Percentiles rank a stretch among this genome's conserved stretches.
These are phyloP conservation scores for Termitomyces sp. DNA, from an alignment of 768 basidiomycete species.

Conservation along the genomic window DNA sequence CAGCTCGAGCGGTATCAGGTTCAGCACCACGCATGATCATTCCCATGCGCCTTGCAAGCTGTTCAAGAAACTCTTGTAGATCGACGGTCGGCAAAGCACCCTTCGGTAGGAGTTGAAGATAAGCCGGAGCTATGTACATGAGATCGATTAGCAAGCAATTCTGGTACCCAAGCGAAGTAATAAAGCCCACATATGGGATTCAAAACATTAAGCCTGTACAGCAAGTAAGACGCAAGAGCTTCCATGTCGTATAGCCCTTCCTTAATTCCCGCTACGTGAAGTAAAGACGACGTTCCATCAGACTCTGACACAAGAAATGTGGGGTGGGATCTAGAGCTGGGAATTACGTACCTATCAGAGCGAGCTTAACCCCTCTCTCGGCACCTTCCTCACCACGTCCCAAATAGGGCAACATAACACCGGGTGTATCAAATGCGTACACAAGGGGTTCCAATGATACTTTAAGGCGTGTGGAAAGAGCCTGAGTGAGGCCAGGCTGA, in stretches of 20 bases:
- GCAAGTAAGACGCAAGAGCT: constrained; percentile 76
- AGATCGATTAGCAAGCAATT: constrained; percentile 1
- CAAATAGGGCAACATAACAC: constrained; percentile 94
- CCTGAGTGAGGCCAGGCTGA: constrained; percentile 85
- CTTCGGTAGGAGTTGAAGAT: constrained; percentile 54
- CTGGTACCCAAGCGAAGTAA: constrained; percentile 9
- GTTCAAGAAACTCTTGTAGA: constrained; percentile 57
- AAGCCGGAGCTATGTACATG: constrained; percentile 52
- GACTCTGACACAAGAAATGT: constrained; percentile 13
- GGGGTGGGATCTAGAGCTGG: constrained; percentile 4
- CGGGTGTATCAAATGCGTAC: constrained; percentile 94
- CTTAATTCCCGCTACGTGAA: constrained; percentile 79
- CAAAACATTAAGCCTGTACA: constrained; percentile 78
- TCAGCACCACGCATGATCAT: constrained; percentile 77
- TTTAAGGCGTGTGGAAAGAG: constrained; percentile 84
- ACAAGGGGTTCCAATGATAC: constrained; percentile 74
- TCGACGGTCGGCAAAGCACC: constrained; percentile 53
- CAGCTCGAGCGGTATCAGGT: constrained; percentile 65
- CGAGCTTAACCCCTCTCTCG: constrained; percentile 89
- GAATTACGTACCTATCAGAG: constrained; percentile 75
- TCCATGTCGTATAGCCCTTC: constrained; percentile 87
- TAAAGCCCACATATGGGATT: constrained; percentile 58
- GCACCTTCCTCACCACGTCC: constrained; percentile 81
- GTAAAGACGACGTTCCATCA: constrained; percentile 8
- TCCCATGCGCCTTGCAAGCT: constrained; percentile 70